These are phyloP conservation scores for Rhododendron ferrugineum DNA, from an alignment of 148 eudicot species.

Conservation along the genomic window DNA sequence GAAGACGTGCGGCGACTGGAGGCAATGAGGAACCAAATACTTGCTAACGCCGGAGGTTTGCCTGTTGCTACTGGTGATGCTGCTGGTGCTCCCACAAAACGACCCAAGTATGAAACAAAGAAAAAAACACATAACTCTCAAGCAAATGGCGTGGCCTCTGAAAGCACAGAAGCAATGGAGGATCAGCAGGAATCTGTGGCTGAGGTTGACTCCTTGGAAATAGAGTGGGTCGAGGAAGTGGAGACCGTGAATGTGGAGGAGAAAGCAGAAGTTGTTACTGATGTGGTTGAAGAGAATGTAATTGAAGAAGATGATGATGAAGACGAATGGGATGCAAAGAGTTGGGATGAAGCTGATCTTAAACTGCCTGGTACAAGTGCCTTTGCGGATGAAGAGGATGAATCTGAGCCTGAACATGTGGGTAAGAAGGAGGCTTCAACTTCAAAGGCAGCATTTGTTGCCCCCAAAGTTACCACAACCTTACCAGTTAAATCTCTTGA, in stretches of 20 bases:
- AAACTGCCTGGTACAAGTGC: constrained; percentile 60
- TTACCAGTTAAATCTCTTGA: constrained; percentile 23
- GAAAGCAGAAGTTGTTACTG: constrained; percentile 34
- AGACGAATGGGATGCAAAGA: constrained; percentile 96
- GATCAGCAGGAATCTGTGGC: constrained; percentile 32
- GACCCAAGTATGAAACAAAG: constrained; percentile 69
- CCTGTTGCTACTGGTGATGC: constrained; percentile 46
- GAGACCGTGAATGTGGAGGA: constrained; percentile 27
- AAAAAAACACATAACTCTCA: constrained; percentile 52
- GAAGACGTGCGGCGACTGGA: constrained; percentile 73
- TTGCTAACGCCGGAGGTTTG: constrained; percentile 40
- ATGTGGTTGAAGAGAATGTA: constrained; percentile 42
- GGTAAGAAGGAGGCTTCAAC: constrained; percentile 35
- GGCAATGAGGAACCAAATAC: constrained; percentile 77
- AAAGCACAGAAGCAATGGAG: constrained; percentile 34
- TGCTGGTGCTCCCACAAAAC: constrained; percentile 42
- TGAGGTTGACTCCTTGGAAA: constrained; percentile 38
- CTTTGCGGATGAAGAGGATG: constrained; percentile 85
- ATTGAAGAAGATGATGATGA: constrained; percentile 46
- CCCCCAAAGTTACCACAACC: constrained; percentile 18
- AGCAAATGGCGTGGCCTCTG: constrained; percentile 35
- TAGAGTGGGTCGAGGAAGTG: constrained; percentile 40
- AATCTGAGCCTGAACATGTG: constrained; percentile 43
- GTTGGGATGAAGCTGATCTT: constrained; percentile 83
- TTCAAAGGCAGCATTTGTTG: constrained; percentile 21